phyloP scores from a whole-genome alignment of 176 grass and related monocot genomes.

The Elaeis guineensis region DNA sequence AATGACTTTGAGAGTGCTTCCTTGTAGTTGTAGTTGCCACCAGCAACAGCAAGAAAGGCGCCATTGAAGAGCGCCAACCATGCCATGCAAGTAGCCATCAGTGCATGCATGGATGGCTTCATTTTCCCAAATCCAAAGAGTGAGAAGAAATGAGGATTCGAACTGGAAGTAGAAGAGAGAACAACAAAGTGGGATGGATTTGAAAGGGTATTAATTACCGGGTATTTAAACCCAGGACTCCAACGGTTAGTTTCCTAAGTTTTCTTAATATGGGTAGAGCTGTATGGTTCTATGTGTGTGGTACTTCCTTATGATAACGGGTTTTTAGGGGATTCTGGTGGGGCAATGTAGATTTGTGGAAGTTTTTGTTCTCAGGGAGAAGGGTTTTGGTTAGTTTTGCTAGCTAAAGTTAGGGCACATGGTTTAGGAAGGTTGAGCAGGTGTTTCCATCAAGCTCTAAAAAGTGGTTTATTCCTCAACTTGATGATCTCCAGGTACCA shows the following conservation, averaged over 20 bases:
- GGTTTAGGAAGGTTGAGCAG: too few relatives aligned
- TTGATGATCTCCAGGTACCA: too few relatives aligned
- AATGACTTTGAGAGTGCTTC: constrained; percentile 78
- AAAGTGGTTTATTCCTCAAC: too few relatives aligned
- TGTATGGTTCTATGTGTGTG: constrained; percentile 27
- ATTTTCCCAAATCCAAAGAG: too few relatives aligned
- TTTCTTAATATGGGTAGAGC: constrained; percentile 11
- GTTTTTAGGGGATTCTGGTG: too few relatives aligned
- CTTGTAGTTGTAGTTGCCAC: constrained; percentile 49
- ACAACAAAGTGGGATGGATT: neutral
- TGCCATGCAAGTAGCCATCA: constrained; percentile 15
- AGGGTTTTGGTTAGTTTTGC: too few relatives aligned
- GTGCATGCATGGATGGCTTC: too few relatives aligned
- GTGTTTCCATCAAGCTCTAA: too few relatives aligned
- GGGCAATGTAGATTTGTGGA: too few relatives aligned
- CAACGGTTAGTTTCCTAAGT: neutral
- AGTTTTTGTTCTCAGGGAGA: too few relatives aligned
- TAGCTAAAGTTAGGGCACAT: too few relatives aligned
- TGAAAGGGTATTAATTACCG: neutral
- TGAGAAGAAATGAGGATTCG: too few relatives aligned
- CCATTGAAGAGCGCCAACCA: constrained; percentile 31
- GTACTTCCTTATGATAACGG: neutral
- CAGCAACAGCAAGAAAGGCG: constrained; percentile 7
- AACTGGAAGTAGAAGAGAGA: neutral
- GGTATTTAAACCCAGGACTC: constrained; percentile 22